Percentiles rank a stretch among this genome's conserved stretches.
Conservation (phyloP, 1,284 basidiomycete species). For the Schizopora paradoxa region DNA sequence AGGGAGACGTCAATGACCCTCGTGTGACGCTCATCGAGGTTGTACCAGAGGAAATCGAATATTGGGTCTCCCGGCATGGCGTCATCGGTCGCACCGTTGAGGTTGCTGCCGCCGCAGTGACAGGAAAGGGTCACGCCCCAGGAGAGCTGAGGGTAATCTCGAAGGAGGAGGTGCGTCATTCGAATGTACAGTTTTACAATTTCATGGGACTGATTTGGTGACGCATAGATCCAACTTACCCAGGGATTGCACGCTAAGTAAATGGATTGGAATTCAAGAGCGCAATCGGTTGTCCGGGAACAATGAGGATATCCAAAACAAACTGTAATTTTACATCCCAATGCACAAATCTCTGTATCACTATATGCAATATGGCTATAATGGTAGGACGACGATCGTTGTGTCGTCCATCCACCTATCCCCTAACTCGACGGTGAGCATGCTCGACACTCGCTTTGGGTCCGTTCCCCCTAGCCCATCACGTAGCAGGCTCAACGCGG, state of each 20-base stretch:
- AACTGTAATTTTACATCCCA: neutral
- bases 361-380: neutral
- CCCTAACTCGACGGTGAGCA: conserved; percentile 62
- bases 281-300: too few relatives aligned
- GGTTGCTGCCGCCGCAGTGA: conserved; percentile 47
- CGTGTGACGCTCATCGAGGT: conserved; percentile 80
- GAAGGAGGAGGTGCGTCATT: conserved; percentile 47
- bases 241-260: conserved; percentile 37
- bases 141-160: conserved; percentile 61
- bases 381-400: conserved; percentile 48
- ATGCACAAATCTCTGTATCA: neutral
- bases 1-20: conserved; percentile 76
- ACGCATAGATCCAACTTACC: conserved; percentile 32
- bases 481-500: conserved; percentile 54
- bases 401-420: conserved; percentile 67
- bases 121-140: conserved; percentile 53
- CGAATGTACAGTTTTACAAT: neutral
- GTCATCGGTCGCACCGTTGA: conserved; percentile 43
- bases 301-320: too few relatives aligned
- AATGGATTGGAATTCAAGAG: too few relatives aligned
- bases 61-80: conserved; percentile 58
- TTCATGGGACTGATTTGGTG: neutral
- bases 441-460: conserved; percentile 46
- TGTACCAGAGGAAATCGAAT: conserved; percentile 75
- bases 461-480: conserved; percentile 55